Evolutionary conservation across 805 yeast species (phyloP), one percentile per base, ranked within the genome.

Genomic region (Teunomyces tritomae): DNA sequence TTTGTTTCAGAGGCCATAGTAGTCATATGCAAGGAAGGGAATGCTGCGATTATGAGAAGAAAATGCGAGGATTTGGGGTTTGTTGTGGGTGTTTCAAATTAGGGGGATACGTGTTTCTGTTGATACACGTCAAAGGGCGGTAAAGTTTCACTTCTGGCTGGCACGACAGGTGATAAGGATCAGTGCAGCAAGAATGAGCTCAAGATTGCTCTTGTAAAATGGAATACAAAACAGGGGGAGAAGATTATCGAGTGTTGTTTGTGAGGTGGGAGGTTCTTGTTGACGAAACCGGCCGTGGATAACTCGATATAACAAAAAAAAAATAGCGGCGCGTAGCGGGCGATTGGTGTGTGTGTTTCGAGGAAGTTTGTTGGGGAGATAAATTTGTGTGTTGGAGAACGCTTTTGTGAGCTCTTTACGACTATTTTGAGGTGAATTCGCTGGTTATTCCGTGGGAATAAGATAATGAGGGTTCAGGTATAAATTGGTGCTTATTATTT

Each of bases 1-100:
- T 52, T 52, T n/a, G 48, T 11, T 42, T 50, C 52, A 14, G 53
- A 49, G 16, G 56, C 45, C 56, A 52, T 52, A 30, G 49, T 48
- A 40, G 50, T 43, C 53, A 51, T 51, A 39, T 34, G 49, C 17
- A n/a, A 28, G 36, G 20, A 10, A 16, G 32, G 39, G 9, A 35
- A 30, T 44, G 28, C 26, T 17, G 40, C 16, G 16, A 34, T 13
- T n/a, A 11, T 13, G 47, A 29, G 7, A 44, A 39, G 17, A 14
- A 45, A 33, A 28, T 45, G 44, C 29, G 40, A 37, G 34, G 43
- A 4, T 16, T 28, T 13, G 24, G 34, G 28, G 17, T 24, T 16
- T 40, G 34, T 28, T 28, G 1, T 9, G 30, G n/a, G 30, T 11
- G 24, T 20, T 20, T 20, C 20, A n/a, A 10, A 35, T 35, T 39